phyloP scores from a whole-genome alignment of 345 rosid genomes.

The Gossypium arboreum region DNA sequence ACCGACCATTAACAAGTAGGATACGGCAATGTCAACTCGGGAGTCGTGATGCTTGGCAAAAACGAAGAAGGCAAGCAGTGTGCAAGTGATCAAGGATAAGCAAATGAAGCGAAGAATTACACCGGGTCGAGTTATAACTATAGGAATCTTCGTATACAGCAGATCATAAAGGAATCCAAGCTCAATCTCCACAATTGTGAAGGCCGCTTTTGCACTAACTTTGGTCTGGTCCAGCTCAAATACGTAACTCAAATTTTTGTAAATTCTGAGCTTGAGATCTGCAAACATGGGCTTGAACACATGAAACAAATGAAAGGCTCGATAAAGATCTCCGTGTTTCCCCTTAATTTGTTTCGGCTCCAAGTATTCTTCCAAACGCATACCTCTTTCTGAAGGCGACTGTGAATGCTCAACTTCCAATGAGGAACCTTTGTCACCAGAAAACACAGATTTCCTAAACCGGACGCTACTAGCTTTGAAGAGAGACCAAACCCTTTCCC shows the following conservation, averaged over 20 bases:
- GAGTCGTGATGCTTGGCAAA: not conserved
- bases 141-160: constrained; percentile 20
- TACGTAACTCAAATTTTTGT: not conserved
- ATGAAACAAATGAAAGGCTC: not conserved
- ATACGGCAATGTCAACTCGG: not conserved
- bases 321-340: not conserved
- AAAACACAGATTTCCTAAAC: constrained; percentile 1
- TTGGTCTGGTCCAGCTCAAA: not conserved
- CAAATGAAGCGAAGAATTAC: not conserved
- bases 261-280: constrained; percentile 10
- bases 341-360: not conserved
- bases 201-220: not conserved
- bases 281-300: constrained; percentile 2
- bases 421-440: not conserved
- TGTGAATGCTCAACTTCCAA: not conserved
- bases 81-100: not conserved
- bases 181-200: constrained; percentile 13
- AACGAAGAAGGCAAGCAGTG: not conserved
- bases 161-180: constrained; percentile 16
- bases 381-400: not conserved
- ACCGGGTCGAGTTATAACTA: not conserved
- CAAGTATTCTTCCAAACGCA: not conserved
- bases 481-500: not conserved
- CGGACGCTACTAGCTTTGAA: not conserved
- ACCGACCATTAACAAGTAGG: constrained; percentile 19